Conservation (phyloP, 2,329 filamentous ascomycete species). For the Camillea tinctor region DNA sequence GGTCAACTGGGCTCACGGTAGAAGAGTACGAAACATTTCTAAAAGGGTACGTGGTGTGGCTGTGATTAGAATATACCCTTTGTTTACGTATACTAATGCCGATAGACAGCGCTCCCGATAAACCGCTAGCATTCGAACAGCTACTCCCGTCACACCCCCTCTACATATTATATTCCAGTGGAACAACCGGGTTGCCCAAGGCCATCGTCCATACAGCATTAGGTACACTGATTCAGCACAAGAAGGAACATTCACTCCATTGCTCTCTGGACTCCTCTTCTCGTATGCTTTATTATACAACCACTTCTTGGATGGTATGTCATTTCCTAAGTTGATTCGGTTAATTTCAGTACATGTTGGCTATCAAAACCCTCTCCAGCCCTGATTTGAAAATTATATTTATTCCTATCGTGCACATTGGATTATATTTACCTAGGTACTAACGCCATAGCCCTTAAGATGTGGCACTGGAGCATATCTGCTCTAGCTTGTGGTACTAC, state of each 20-base stretch:
- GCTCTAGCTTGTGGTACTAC: constrained; percentile 80
- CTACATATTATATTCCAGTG: constrained; percentile 91
- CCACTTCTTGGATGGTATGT: constrained; percentile 81
- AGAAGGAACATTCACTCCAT: constrained; percentile 91
- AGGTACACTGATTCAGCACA: constrained; percentile 91
- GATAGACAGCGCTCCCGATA: constrained; percentile 37
- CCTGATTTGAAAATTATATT: neutral
- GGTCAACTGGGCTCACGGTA: constrained; percentile 38
- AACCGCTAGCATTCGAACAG: constrained; percentile 66
- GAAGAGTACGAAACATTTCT: constrained; percentile 48
- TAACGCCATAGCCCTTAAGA: constrained; percentile 35
- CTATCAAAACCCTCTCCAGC: neutral
- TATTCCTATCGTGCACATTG: neutral
- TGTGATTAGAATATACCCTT: neutral
- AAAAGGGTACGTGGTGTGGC: constrained; percentile 26
- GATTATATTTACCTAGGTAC: neutral
- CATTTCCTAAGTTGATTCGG: neutral
- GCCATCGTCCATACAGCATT: constrained; percentile 91
- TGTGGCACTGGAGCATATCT: constrained; percentile 97
- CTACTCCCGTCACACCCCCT: constrained; percentile 83
- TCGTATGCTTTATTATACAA: constrained; percentile 89
- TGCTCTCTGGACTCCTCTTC: constrained; percentile 73
- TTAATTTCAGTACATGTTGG: neutral
- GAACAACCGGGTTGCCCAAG: constrained; percentile 84
- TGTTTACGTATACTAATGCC: constrained; percentile 23